A percentile compares a stretch with the other conserved stretches of the same genome.
Evolutionary conservation across 1,139 yeast genomes (phyloP).

Genomic region (Sugiyamaella castrensis): DNA sequence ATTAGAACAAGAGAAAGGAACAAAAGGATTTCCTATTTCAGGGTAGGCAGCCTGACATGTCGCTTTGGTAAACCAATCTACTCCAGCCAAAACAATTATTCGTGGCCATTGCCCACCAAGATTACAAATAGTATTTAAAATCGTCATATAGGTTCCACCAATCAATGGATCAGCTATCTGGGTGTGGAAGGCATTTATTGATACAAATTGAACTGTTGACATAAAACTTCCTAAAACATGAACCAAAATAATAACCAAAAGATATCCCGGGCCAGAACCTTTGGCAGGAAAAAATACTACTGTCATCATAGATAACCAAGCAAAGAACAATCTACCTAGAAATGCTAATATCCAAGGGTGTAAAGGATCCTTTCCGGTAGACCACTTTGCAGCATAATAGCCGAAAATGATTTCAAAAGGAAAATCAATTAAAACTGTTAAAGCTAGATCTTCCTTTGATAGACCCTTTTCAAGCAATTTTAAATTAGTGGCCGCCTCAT

Average conservation of each 20-base stretch:
- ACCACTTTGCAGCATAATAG: slow-evolving; percentile 94
- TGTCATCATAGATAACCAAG: slow-evolving; percentile 68
- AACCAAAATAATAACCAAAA: slow-evolving; percentile 68
- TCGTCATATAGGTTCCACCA: slow-evolving; percentile 98
- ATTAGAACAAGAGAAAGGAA: slow-evolving; percentile 43
- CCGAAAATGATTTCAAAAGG: slow-evolving; percentile 96
- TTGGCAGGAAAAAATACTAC: slow-evolving; percentile 68
- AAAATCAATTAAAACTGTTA: slow-evolving; percentile 89
- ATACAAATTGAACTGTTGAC: slow-evolving; percentile 93
- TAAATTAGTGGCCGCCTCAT: slow-evolving; percentile 92
- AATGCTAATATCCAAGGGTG: slow-evolving; percentile 90
- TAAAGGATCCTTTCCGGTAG: slow-evolving; percentile 66
- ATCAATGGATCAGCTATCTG: slow-evolving; percentile 91
- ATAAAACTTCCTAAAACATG: slow-evolving; percentile 86
- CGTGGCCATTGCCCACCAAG: slow-evolving; percentile 99
- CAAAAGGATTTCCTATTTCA: slow-evolving; percentile 21
- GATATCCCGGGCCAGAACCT: slow-evolving; percentile 49
- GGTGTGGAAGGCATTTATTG: slow-evolving; percentile 92
- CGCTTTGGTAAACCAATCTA: slow-evolving; percentile 71
- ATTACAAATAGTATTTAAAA: slow-evolving; percentile 85
- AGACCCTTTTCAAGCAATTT: slow-evolving; percentile 91
- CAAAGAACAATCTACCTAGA: slow-evolving; percentile 78
- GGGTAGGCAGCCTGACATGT: slow-evolving; percentile 45
- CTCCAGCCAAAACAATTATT: slow-evolving; percentile 67
- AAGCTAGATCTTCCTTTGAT: slow-evolving; percentile 87